Percentiles rank a stretch among this genome's conserved stretches.
phyloP scores from a whole-genome alignment of 345 rosid species.

The Ricinus communis region DNA sequence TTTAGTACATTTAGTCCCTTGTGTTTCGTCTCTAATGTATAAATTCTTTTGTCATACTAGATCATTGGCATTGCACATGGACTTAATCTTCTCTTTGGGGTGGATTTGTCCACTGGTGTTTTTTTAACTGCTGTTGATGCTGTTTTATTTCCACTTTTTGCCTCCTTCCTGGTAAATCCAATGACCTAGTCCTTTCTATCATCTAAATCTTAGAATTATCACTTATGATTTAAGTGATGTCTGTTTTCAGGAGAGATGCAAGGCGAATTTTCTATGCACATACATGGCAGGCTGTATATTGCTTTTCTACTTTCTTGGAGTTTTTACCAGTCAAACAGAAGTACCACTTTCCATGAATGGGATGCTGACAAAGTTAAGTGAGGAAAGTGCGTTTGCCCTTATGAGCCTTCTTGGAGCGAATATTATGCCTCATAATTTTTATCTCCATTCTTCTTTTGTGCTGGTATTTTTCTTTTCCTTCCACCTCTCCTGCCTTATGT shows the following conservation, averaged over 20 bases:
- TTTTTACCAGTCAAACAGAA: conserved; percentile 78
- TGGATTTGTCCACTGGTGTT: conserved; percentile 77
- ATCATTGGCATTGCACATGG: conserved; percentile 92
- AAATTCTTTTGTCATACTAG: conserved; percentile 43
- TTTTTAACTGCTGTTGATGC: conserved; percentile 90
- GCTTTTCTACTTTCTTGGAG: conserved; percentile 63
- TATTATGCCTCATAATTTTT: conserved; percentile 95
- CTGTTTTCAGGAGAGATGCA: conserved; percentile 58
- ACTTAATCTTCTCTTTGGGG: conserved; percentile 79
- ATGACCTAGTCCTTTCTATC: conserved; percentile 1
- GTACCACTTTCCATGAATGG: conserved; percentile 60
- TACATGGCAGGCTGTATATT: conserved; percentile 58
- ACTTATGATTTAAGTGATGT: conserved; percentile 16
- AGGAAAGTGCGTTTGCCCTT: conserved; percentile 70
- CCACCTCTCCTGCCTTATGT: neutral
- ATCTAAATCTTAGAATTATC: conserved; percentile 5
- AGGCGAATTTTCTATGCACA: conserved; percentile 53
- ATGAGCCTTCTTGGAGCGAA: conserved; percentile 99
- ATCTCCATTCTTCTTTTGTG: conserved; percentile 85
- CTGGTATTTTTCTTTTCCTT: conserved; percentile 47
- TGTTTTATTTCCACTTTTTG: conserved; percentile 72
- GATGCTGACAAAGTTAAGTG: conserved; percentile 54
- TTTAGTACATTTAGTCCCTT: neutral
- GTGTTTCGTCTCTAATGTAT: conserved; percentile 13
- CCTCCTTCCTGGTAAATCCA: conserved; percentile 64